Percentiles rank a stretch among this genome's conserved stretches.
phyloP scores from a whole-genome alignment of 768 basidiomycete genomes.

The Kwoniella bestiolae region DNA sequence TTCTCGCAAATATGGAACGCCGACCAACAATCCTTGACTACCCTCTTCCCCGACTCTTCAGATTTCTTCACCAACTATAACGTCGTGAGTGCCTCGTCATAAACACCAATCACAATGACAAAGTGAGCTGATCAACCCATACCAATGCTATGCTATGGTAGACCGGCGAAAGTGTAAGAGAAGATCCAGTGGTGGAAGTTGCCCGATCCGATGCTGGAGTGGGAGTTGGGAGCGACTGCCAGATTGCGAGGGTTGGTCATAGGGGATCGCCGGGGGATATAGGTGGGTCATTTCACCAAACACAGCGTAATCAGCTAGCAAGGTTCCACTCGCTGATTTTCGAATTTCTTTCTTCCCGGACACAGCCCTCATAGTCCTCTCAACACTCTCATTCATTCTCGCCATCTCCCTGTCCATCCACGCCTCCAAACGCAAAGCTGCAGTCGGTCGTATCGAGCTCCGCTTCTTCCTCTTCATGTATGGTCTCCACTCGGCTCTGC shows the following conservation, averaged over 20 bases:
- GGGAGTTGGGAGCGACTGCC: conserved; percentile 80
- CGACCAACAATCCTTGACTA: conserved; percentile 36
- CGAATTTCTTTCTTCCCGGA: no score
- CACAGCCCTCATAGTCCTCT: conserved; percentile 78
- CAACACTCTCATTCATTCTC: conserved; percentile 72
- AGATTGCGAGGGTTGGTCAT: conserved; percentile 67
- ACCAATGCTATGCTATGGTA: background rate
- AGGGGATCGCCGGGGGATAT: conserved; percentile 62
- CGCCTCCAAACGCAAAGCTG: conserved; percentile 74
- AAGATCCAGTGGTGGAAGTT: conserved; percentile 59
- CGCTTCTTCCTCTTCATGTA: conserved; percentile 51
- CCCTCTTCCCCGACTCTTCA: conserved; percentile 28
- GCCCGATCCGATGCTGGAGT: conserved; percentile 68
- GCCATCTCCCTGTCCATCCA: conserved; percentile 65
- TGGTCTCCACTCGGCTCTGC: conserved; percentile 67
- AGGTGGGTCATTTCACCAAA: no score
- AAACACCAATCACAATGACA: conserved; percentile 5
- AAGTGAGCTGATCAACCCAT: conserved; percentile 22
- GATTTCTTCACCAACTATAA: conserved; percentile 35
- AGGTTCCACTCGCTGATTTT: no score
- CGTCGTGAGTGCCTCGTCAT: conserved; percentile 28
- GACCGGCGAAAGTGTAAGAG: conserved; percentile 43
- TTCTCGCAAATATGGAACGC: conserved; percentile 71
- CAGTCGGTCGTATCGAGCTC: conserved; percentile 69
- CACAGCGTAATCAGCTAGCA: no score